Percentiles rank a stretch among this genome's conserved stretches.
Evolutionary conservation across 2,329 filamentous ascomycete genomes (phyloP).

Genomic region (Fusarium devonianum): DNA sequence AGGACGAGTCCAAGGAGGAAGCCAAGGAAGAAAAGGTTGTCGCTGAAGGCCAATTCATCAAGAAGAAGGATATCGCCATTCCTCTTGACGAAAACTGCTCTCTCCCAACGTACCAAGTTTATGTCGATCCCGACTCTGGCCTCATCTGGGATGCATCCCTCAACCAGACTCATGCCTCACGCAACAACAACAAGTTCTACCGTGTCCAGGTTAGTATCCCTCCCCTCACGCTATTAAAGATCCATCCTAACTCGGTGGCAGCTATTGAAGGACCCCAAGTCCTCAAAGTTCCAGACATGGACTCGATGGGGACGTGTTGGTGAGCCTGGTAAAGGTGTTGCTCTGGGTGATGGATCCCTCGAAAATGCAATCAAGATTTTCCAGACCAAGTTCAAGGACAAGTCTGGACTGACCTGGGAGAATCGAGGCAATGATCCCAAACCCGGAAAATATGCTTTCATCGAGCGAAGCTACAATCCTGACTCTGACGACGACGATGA

Average conservation of each 20-base stretch:
- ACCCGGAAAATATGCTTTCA: conserved; percentile 77
- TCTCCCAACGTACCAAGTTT: conserved; percentile 58
- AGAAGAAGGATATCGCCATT: conserved; percentile 54
- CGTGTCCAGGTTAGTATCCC: conserved; percentile 65
- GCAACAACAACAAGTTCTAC: conserved; percentile 88
- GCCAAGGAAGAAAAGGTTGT: conserved; percentile 47
- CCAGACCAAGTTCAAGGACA: conserved; percentile 68
- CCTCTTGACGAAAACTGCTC: conserved; percentile 59
- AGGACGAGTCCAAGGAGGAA: conserved; percentile 37
- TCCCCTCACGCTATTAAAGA: background rate
- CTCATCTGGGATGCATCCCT: conserved; percentile 81
- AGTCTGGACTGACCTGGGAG: conserved; percentile 65
- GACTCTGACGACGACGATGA: conserved; percentile 66
- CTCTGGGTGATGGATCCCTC: conserved; percentile 53
- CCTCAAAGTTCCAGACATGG: conserved; percentile 65
- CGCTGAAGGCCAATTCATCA: conserved; percentile 55
- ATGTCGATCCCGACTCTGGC: conserved; percentile 66
- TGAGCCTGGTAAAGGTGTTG: conserved; percentile 59
- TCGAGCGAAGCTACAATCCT: conserved; percentile 78
- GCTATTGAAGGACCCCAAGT: conserved; percentile 51
- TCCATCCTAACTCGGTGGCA: conserved; percentile 40
- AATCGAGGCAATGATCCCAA: conserved; percentile 64
- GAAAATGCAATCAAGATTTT: conserved; percentile 58
- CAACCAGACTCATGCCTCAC: conserved; percentile 75
- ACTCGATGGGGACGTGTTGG: conserved; percentile 84